These are phyloP conservation scores for Fusarium begoniae DNA, from an alignment of 2,329 filamentous ascomycete species.

Conservation along the genomic window DNA sequence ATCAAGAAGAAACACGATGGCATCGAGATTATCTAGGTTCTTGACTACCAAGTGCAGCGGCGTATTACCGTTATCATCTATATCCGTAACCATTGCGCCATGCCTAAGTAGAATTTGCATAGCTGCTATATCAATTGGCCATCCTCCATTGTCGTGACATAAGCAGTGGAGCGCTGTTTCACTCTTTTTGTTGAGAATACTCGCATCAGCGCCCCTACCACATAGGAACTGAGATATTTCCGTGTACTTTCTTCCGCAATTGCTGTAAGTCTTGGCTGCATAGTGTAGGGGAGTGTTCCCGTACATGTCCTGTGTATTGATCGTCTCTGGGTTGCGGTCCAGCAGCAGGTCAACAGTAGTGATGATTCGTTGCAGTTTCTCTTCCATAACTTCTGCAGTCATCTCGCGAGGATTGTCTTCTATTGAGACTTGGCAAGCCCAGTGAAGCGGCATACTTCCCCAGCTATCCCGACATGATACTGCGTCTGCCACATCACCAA, in stretches of 20 bases:
- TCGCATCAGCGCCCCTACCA: too few relatives aligned
- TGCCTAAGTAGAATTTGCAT: too few relatives aligned
- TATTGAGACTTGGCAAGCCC: not conserved
- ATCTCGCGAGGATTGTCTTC: not conserved
- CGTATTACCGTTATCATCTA: too few relatives aligned
- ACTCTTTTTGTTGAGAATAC: too few relatives aligned
- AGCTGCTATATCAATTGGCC: too few relatives aligned
- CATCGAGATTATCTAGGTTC: too few relatives aligned
- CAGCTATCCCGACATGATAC: not conserved
- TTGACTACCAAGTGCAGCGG: too few relatives aligned
- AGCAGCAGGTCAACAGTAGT: accelerated
- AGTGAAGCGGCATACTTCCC: not conserved
- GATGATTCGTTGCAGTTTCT: accelerated
- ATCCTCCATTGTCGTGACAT: too few relatives aligned
- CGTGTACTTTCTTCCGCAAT: not conserved
- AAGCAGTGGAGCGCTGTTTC: too few relatives aligned
- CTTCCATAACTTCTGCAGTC: accelerated
- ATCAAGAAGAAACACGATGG: too few relatives aligned
- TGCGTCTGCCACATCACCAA: accelerated
- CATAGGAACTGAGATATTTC: not conserved
- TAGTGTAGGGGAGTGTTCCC: not conserved
- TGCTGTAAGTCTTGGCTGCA: not conserved
- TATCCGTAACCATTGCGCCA: too few relatives aligned
- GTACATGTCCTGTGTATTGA: not conserved
- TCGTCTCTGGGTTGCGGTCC: accelerated